Evolutionary conservation across 306 rosid genomes (phyloP).

Genomic region (Comarum palustre): DNA sequence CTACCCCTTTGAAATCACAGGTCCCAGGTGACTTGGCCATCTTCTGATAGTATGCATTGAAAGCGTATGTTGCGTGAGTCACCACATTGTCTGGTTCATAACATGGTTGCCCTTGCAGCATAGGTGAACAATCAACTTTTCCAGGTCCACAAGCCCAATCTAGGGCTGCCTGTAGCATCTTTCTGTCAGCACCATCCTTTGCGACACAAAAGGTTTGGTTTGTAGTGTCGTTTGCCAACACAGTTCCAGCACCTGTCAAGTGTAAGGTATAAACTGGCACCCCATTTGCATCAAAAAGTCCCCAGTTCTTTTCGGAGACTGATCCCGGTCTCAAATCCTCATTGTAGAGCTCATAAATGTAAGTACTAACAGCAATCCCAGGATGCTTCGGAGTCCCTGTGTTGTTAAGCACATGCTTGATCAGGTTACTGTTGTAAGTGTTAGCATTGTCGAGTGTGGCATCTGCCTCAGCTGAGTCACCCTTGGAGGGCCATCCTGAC

Average conservation of each 20-base stretch:
- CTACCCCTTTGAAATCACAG: conserved; percentile 94
- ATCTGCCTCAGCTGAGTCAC: conserved; percentile 69
- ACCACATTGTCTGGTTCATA: conserved; percentile 72
- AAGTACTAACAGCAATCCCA: conserved; percentile 81
- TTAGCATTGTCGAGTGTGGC: conserved; percentile 80
- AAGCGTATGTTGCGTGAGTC: conserved; percentile 73
- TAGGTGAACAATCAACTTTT: conserved; percentile 78
- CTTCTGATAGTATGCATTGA: conserved; percentile 80
- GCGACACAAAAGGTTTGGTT: conserved; percentile 93
- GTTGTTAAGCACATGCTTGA: conserved; percentile 76
- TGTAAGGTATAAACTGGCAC: conserved; percentile 73
- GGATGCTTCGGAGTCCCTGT: conserved; percentile 96
- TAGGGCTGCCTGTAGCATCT: conserved; percentile 87
- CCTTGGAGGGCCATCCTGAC: conserved; percentile 95
- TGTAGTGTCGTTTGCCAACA: conserved; percentile 80
- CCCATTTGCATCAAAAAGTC: conserved; percentile 67
- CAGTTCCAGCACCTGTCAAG: conserved; percentile 74
- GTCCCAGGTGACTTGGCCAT: conserved; percentile 79
- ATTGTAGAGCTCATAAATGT: conserved; percentile 84
- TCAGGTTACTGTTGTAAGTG: conserved; percentile 90
- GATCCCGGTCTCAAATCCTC: conserved; percentile 84
- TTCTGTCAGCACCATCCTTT: conserved; percentile 56
- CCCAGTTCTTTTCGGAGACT: conserved; percentile 84
- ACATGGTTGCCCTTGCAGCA: conserved; percentile 83
- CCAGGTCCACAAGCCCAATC: conserved; percentile 99